Evolutionary conservation across 169 alveolate species (phyloP), one percentile per base, ranked within the genome.

Genomic region (Eimeria sp.): DNA sequence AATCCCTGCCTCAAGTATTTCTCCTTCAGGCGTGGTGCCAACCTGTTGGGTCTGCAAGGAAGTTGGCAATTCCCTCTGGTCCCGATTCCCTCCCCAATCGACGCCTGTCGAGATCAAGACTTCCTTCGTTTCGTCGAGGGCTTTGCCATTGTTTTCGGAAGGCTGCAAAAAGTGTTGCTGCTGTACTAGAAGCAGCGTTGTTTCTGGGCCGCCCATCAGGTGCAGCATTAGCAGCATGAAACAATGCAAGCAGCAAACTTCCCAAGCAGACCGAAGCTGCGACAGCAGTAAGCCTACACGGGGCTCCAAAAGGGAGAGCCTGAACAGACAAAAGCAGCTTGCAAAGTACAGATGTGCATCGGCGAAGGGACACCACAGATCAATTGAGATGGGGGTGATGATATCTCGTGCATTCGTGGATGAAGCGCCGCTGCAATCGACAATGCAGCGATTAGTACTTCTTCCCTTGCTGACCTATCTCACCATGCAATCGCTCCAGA

Each of bases 171-270:
- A 16, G 80, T 61, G 57, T n/a, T 86, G 92, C 47, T 86, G 92
- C 80, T 61, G 80, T 30, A 86, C 25, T 43, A 86, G 78, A 9
- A 57, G 92, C 80, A 86, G 61, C 47, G 92, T 61, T 20, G 80
- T 58, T 34, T 86, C 92, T 34, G 92, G 92, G 75, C 92, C 92
- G 7, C 92, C 92, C 75, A 86, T 47, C 27, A 86, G 78, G 92
- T 86, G 92, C 58, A 86, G 92, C 92, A 86, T 86, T 43, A 86
- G 92, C 63, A 86, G 80, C 92, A 86, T 86, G 92, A 86, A 86
- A 43, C 92, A 86, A 34, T 86, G 92, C 75, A 86, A 22, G 49
- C 92, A 86, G 40, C 92, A 57, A 30, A 86, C 92, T n/a, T 86
- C 92, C 92, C 92, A 86, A 45, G 92, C 92, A 0, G 92, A 86